Evolutionary conservation across 2,329 filamentous ascomycete species (phyloP).

Genomic region (Fusarium ramigenum): DNA sequence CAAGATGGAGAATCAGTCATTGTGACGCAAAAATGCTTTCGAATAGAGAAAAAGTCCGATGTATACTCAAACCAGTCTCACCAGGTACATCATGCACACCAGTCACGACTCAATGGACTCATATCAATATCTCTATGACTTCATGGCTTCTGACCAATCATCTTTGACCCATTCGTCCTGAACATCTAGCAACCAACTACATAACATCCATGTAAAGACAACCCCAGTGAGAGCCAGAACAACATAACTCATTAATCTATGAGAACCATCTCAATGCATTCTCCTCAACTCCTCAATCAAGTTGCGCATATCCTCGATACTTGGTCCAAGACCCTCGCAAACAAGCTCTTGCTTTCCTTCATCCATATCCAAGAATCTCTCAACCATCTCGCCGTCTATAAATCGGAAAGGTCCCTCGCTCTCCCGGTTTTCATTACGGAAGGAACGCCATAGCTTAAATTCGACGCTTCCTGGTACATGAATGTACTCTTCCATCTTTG

Average conservation of each 20-base stretch:
- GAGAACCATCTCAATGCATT: constrained; percentile 59
- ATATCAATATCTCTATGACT: background rate
- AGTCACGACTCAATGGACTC: constrained; percentile 20
- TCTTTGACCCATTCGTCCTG: constrained; percentile 39
- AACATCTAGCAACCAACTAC: background rate
- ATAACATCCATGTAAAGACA: background rate
- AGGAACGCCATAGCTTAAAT: constrained; percentile 84
- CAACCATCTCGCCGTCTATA: constrained; percentile 90
- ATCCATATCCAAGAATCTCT: constrained; percentile 79
- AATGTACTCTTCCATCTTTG: constrained; percentile 72
- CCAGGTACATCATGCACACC: background rate
- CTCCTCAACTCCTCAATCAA: constrained; percentile 70
- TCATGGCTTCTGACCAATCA: constrained; percentile 33
- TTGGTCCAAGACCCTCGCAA: constrained; percentile 65
- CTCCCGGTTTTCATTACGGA: constrained; percentile 76
- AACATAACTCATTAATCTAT: background rate
- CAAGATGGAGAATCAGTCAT: background rate
- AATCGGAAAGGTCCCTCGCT: constrained; percentile 86
- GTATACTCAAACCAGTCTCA: fast-evolving
- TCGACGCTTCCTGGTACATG: constrained; percentile 76
- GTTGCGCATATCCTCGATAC: constrained; percentile 70
- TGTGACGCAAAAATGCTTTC: background rate
- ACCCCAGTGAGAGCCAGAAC: background rate
- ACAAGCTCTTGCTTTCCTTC: constrained; percentile 64
- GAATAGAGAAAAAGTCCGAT: background rate